Evolutionary conservation across 805 yeast species (phyloP).

Genomic region (Wickerhamiella siamensis): DNA sequence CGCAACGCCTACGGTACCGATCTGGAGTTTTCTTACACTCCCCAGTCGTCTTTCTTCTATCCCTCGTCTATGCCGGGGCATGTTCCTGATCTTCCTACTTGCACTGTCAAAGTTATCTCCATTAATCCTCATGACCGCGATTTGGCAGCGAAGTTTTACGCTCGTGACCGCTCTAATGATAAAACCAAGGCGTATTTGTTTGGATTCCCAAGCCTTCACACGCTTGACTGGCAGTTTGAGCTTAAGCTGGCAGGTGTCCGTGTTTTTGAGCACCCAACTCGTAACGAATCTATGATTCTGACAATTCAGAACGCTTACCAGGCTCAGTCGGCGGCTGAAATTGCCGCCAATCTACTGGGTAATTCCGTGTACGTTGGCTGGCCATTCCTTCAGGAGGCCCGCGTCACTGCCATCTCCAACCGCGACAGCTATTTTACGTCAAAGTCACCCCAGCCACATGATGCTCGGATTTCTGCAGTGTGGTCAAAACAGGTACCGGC

Average conservation of each 20-base stretch:
- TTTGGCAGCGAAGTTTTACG: slow-evolving; percentile 28
- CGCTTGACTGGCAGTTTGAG: slow-evolving; percentile 44
- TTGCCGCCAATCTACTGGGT: slow-evolving; percentile 48
- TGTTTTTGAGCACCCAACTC: slow-evolving; percentile 75
- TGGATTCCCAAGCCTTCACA: slow-evolving; percentile 76
- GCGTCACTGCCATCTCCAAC: slow-evolving; percentile 49
- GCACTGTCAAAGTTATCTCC: slow-evolving; percentile 57
- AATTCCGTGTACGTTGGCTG: slow-evolving; percentile 61
- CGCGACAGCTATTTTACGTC: slow-evolving; percentile 17
- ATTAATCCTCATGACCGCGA: slow-evolving; percentile 38
- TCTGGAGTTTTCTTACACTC: slow-evolving; percentile 55
- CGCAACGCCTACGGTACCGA: slow-evolving; percentile 69
- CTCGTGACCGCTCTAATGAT: slow-evolving; percentile 51
- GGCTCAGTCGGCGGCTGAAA: slow-evolving; percentile 34
- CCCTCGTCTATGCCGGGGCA: slow-evolving; percentile 59
- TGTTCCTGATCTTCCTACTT: slow-evolving; percentile 58
- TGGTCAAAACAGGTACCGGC: slow-evolving; percentile 32
- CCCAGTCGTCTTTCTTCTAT: slow-evolving; percentile 53
- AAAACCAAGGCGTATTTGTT: slow-evolving; percentile 31
- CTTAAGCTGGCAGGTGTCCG: slow-evolving; percentile 49
- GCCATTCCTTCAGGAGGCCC: slow-evolving; percentile 83
- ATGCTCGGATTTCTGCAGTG: slow-evolving; percentile 33
- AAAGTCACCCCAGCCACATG: slow-evolving; percentile 24
- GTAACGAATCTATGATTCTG: slow-evolving; percentile 67
- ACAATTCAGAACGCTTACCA: slow-evolving; percentile 35